A percentile compares a stretch with the other conserved stretches of the same genome.
Evolutionary conservation across 164 flowering plant species (phyloP).

Genomic region (Pachysandra terminalis): DNA sequence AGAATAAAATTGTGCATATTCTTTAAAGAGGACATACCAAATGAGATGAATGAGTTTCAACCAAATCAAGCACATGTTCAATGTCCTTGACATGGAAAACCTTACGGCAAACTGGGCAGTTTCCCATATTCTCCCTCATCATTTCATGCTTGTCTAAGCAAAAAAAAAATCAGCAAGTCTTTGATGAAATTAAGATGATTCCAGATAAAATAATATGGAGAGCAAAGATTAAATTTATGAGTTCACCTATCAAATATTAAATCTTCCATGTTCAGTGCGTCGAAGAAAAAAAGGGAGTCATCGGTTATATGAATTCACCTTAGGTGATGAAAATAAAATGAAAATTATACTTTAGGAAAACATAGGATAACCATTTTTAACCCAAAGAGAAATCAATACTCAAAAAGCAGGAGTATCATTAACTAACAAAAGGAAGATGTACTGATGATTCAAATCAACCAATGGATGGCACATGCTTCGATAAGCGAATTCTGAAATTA

Average conservation of each 20-base stretch:
- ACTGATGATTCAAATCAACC: no score
- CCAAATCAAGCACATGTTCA: conserved; percentile 73
- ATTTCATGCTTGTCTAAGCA: conserved; percentile 26
- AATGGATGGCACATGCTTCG: no score
- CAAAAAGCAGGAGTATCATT: no score
- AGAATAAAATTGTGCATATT: neutral
- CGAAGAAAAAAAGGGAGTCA: neutral
- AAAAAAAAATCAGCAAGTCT: conserved; percentile 7
- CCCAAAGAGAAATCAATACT: no score
- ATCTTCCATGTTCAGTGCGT: neutral
- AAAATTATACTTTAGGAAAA: no score
- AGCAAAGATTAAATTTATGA: neutral
- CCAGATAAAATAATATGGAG: neutral
- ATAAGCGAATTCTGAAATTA: no score
- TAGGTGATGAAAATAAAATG: no score
- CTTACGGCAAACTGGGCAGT: conserved; percentile 86
- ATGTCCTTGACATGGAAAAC: conserved; percentile 66
- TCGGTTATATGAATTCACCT: neutral
- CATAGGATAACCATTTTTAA: no score
- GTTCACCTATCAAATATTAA: no score
- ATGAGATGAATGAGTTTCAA: conserved; percentile 33
- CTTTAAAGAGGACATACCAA: conserved; percentile 38
- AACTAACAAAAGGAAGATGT: no score
- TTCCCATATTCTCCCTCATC: conserved; percentile 35
- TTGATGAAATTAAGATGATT: conserved; percentile 1